A percentile compares a stretch with the other conserved stretches of the same genome.
Conservation (phyloP, 1,139 yeast species). For the Blastobotrys illinoisensis region DNA sequence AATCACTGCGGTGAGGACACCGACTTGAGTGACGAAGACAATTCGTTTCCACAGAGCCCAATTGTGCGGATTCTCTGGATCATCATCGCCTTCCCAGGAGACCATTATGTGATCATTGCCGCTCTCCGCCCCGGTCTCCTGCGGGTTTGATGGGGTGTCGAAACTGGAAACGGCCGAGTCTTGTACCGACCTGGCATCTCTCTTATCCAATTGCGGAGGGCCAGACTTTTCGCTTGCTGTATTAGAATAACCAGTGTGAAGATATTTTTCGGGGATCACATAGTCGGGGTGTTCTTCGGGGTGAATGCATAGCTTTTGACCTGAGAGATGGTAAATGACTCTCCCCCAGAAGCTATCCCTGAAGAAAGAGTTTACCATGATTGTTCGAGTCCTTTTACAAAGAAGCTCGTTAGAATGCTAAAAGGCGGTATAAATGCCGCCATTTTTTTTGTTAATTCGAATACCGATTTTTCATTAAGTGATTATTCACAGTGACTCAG, state of each 20-base stretch:
- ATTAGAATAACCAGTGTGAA: neutral
- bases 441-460: too few relatives aligned
- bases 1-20: constrained; percentile 45
- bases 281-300: constrained; percentile 9
- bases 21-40: constrained; percentile 38
- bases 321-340: constrained; percentile 7
- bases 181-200: neutral
- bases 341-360: constrained; percentile 8
- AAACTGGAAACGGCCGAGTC: too few relatives aligned
- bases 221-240: constrained; percentile 38
- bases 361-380: neutral
- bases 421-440: too few relatives aligned
- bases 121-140: neutral
- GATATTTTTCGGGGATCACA: constrained; percentile 10
- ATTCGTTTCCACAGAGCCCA: constrained; percentile 44
- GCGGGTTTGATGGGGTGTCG: too few relatives aligned
- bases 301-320: constrained; percentile 3
- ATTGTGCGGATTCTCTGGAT: constrained; percentile 56
- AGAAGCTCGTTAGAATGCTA: too few relatives aligned
- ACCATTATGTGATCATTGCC: constrained; percentile 32
- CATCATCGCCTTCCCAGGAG: constrained; percentile 59
- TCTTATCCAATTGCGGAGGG: constrained; percentile 7
- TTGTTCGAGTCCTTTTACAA: too few relatives aligned
- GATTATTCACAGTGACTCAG: too few relatives aligned
- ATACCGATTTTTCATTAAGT: too few relatives aligned